Evolutionary conservation across 2,329 filamentous ascomycete genomes (phyloP).

Genomic region (Microdochium trichocladiopsis): DNA sequence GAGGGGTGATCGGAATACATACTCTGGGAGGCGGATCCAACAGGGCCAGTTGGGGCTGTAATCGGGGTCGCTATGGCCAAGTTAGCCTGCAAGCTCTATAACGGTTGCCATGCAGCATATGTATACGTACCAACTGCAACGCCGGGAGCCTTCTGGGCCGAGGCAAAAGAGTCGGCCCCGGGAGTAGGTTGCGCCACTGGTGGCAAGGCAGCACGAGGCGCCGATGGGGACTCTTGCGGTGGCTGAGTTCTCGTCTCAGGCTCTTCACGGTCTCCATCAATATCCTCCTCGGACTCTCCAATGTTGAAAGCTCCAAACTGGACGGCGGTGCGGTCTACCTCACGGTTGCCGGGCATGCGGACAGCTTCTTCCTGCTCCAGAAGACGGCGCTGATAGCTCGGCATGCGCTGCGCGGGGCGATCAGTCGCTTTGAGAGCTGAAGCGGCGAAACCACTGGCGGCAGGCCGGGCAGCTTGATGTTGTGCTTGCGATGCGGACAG

Average conservation of each 20-base stretch:
- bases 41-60: constrained; percentile 17
- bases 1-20: constrained; percentile 24
- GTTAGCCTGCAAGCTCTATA: constrained; percentile 9
- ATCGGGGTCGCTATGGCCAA: constrained; percentile 16
- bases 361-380: constrained; percentile 96
- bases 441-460: constrained; percentile 69
- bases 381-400: constrained; percentile 78
- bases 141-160: constrained; percentile 45
- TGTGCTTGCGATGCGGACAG: constrained; percentile 57
- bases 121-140: constrained; percentile 23
- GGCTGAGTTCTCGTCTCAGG: constrained; percentile 90
- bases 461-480: constrained; percentile 50
- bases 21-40: constrained; percentile 16
- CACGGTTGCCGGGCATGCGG: constrained; percentile 95
- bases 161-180: constrained; percentile 45
- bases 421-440: constrained; percentile 73
- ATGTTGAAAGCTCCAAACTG: constrained; percentile 95
- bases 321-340: constrained; percentile 85
- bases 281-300: constrained; percentile 76
- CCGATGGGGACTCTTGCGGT: constrained; percentile 84
- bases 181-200: constrained; percentile 54
- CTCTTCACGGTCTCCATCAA: constrained; percentile 92
- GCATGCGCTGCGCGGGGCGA: constrained; percentile 55
- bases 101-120: constrained; percentile 1
- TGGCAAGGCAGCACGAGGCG: constrained; percentile 80